A percentile compares a stretch with the other conserved stretches of the same genome.
These are phyloP conservation scores for Hyphopichia khmerensis DNA, from an alignment of 1,139 yeast genomes.

Conservation along the genomic window DNA sequence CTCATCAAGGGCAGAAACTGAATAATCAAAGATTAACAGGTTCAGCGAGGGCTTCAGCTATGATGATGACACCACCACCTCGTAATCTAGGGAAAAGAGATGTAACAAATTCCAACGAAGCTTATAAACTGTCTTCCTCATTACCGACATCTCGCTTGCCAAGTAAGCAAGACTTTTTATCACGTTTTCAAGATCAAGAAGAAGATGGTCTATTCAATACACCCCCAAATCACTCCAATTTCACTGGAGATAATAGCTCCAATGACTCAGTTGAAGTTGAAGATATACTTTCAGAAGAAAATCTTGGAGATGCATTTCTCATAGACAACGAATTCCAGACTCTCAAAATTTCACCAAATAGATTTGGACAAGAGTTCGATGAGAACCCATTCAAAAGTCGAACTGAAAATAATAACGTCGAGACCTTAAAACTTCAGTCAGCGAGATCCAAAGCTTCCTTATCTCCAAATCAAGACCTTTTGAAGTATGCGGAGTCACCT, in stretches of 20 bases:
- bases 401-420: constrained; percentile 1
- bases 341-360: not conserved
- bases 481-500: constrained; percentile 3
- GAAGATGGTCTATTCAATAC: constrained; percentile 31
- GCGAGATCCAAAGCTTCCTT: not conserved
- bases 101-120: not conserved
- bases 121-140: not conserved
- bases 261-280: constrained; percentile 11
- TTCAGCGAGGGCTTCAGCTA: not conserved
- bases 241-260: not conserved
- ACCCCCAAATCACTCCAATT: not conserved
- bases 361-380: not conserved
- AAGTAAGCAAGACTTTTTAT: constrained; percentile 11
- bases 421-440: constrained; percentile 2
- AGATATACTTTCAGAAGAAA: not conserved
- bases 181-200: constrained; percentile 10
- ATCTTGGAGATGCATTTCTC: constrained; percentile 1
- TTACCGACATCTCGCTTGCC: constrained; percentile 3
- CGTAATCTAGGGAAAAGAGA: not conserved
- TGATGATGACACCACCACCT: constrained; percentile 2
- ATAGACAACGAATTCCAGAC: constrained; percentile 5
- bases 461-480: constrained; percentile 3
- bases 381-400: not conserved
- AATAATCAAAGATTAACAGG: not conserved
- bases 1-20: not conserved